Base-by-base conservation (phyloP, 164 flowering plant genomes). In the Echeveria elegans region DNA sequence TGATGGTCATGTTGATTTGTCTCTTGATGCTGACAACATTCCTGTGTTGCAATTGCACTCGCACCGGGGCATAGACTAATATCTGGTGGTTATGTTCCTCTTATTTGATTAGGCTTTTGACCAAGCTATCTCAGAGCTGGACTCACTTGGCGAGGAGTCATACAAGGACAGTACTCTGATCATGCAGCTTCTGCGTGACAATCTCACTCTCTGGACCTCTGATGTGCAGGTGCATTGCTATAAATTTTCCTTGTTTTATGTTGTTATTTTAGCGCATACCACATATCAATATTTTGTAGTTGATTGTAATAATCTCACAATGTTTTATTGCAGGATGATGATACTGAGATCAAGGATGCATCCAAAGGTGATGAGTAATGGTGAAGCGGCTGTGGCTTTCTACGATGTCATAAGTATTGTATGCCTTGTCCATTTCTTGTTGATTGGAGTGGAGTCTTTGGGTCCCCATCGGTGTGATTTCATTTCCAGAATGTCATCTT, bases 111-210 rank as follows among this genome's bases (percentile, higher is more conserved):
- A 73, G 75, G 75, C 75, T 21, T 73, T 73, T 60, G 75, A 73
- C 63, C 72, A 73, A 66, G 75, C 75, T 10, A 73, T 73, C 65
- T 56, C 75, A 0, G 75, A 72, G 69, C 64, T 72, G 59, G 75
- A 72, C 36, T 68, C 75, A 30, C 75, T 73, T 0, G 75, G 75
- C 62, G 75, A 73, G 72, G 75, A 73, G 52, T 73, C 75, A 65
- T 72, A 72, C 75, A 72, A 72, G 72, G 75, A 72, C 52, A 66
- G 69, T 52, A 66, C 69, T 66, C 18, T 66, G 69, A 66, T 66
- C 23, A 66, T 66, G 69, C 69, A 66, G 58, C 69, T 67, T 67
- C 69, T 67, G 30, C 69, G 69, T 67, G 69, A 67, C 61, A 67
- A 67, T 37, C 69, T 67, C 50, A 67, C 69, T n/a, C 61, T 67